Evolutionary conservation across 176 grass and related monocot species (phyloP).

Genomic region (Ananas comosus): DNA sequence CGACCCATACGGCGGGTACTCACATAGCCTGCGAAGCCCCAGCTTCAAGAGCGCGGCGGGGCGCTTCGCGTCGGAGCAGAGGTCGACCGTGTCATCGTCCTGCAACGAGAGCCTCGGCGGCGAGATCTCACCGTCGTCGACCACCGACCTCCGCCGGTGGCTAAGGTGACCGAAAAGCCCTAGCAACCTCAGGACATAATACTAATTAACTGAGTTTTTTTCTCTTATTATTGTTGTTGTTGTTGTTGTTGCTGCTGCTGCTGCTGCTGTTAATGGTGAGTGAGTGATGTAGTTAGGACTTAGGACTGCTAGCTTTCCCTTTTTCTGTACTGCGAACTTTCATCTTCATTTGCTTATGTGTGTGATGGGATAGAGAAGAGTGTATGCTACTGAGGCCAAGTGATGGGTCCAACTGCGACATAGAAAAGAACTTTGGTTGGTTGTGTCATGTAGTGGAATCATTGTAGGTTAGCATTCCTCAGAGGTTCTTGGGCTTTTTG

Average conservation of each 20-base stretch:
- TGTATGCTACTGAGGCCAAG: no score
- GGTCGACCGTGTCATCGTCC: slow-evolving; percentile 73
- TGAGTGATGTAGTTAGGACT: no score
- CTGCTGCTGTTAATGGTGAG: slow-evolving; percentile 6
- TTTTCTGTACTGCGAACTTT: no score
- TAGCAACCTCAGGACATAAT: not conserved
- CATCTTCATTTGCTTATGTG: no score
- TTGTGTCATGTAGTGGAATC: no score
- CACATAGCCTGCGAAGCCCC: slow-evolving; percentile 65
- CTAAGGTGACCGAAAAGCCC: slow-evolving; percentile 35
- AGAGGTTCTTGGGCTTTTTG: no score
- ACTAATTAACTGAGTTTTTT: not conserved
- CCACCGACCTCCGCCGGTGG: slow-evolving; percentile 72
- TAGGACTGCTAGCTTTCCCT: no score
- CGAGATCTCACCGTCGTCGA: slow-evolving; percentile 70
- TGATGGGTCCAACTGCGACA: no score
- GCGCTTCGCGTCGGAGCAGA: slow-evolving; percentile 55
- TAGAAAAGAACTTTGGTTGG: no score
- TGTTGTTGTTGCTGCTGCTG: no score
- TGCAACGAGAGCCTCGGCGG: slow-evolving; percentile 72
- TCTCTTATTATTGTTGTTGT: slow-evolving; percentile 1
- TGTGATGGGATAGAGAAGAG: no score
- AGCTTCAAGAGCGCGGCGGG: slow-evolving; percentile 91
- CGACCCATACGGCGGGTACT: slow-evolving; percentile 28
- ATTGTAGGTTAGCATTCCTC: no score